Evolutionary conservation across 805 yeast genomes (phyloP).

Genomic region (Kazachstania taianensis): DNA sequence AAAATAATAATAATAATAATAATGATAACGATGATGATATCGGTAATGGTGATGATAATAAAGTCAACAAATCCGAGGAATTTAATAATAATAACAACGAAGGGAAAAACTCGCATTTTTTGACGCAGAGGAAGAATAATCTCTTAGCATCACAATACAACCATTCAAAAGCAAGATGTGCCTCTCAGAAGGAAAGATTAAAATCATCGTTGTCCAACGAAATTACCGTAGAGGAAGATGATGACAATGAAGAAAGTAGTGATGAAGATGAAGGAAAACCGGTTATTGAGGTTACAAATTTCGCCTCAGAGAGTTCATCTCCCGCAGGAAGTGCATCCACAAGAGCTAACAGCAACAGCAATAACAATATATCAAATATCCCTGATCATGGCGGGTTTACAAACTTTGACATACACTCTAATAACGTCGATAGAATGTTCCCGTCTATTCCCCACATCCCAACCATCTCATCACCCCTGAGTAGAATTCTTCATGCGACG

Average conservation of each 20-base stretch:
- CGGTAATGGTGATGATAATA: conserved; percentile 2
- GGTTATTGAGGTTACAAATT: not conserved
- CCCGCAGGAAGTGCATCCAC: not conserved
- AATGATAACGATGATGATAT: conserved; percentile 5
- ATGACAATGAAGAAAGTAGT: not conserved
- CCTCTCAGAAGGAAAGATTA: conserved; percentile 11
- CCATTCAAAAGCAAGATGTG: conserved; percentile 23
- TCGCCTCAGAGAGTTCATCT: not conserved
- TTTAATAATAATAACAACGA: conserved; percentile 5
- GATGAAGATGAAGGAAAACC: not conserved
- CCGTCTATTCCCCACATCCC: conserved; percentile 1
- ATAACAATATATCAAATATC: not conserved
- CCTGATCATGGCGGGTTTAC: conserved; percentile 9
- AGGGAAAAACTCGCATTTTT: conserved; percentile 14
- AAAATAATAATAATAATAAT: conserved; percentile 7
- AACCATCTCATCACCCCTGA: conserved; percentile 1
- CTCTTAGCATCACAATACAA: conserved; percentile 27
- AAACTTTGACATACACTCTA: conserved; percentile 9
- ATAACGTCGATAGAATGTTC: not conserved
- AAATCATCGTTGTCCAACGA: not conserved
- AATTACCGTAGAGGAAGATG: not conserved
- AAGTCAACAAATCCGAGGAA: conserved; percentile 1
- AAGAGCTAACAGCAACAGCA: not conserved
- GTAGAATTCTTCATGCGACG: not conserved
- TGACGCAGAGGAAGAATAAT: conserved; percentile 24